Base-by-base conservation (phyloP, 192 early-diverging fungal genomes). In the Podila horticola region DNA sequence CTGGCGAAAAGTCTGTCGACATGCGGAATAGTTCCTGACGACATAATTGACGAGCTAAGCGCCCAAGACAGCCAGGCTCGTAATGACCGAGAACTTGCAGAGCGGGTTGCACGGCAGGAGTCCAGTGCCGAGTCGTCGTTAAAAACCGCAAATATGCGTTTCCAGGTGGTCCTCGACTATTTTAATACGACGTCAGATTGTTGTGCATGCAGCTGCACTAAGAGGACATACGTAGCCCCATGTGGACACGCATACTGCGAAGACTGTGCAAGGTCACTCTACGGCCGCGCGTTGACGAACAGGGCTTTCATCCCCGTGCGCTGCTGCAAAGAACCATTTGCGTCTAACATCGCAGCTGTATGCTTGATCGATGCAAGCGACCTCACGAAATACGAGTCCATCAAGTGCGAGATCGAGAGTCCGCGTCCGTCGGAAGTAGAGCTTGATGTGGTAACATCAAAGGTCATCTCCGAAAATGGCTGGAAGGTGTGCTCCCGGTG, bases 301-400 rank as follows among this genome's bases (percentile, higher is more conserved):
- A 67, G 65, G 73, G 0, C 52, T 20, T 63, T 68, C 36, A 68
- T 74, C 10, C 73, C 66, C 22, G 73, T 74, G 49, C 73, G 73
- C 1, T 74, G 73, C 66, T 74, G 73, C 26, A 74, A 52, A 67
- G 15, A 36, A 22, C 65, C 48, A 11, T 67, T 67, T 15, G 19
- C 65, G 0, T 11, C 4, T 19, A 58, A 19, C 1, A 11, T 69
- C 2, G 57, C 7, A 1, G 24, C 22, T 19, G 72, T 31, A 5
- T 66, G 72, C 22, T 67, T 74, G 49, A 28, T 5, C 20, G 38
- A 66, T 26, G 11, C n/a, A 4, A 30, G 9, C 10, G 55, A 60
- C 41, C 3, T 66, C 58, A 26, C 41, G 5, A 74, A 61, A 12
- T 74, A 74, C 29, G 4, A 36, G 13, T 11, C 26, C 22, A 33